phyloP scores from a whole-genome alignment of 208 protist genomes.

The Balamuthia mandrillaris region DNA sequence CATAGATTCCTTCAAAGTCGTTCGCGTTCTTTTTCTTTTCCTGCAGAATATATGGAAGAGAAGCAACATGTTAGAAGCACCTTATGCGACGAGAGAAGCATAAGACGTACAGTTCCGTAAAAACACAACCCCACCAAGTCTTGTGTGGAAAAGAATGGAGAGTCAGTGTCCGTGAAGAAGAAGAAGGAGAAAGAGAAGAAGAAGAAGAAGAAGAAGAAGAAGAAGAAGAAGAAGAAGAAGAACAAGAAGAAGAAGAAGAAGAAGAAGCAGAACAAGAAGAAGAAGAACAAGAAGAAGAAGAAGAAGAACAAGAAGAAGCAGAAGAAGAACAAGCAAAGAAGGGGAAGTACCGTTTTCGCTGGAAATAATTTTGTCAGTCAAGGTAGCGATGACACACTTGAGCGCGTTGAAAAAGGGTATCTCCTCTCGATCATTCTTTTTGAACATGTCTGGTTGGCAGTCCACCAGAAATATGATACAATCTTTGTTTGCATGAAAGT shows the following conservation, averaged over 20 bases:
- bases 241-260: background rate
- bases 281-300: background rate
- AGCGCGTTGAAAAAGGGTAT: conserved; percentile 56
- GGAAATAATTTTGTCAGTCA: conserved; percentile 66
- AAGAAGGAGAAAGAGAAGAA: background rate
- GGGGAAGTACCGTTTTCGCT: conserved; percentile 44
- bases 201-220: background rate
- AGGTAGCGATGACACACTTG: conserved; percentile 42
- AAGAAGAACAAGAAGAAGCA: background rate
- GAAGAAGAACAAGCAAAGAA: background rate
- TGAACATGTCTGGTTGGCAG: conserved; percentile 52
- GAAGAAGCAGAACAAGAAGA: background rate
- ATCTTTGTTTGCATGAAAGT: conserved; percentile 41
- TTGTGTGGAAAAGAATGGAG: background rate
- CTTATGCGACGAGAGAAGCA: background rate
- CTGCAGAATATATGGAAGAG: conserved; percentile 3
- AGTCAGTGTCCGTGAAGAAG: background rate
- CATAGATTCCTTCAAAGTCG: conserved; percentile 63
- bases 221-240: background rate
- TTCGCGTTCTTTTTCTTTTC: conserved; percentile 65
- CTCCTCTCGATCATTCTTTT: conserved; percentile 5
- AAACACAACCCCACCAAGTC: conserved; percentile 56
- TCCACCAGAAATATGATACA: conserved; percentile 65
- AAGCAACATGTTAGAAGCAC: background rate
- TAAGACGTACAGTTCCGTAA: conserved; percentile 49